Conservation (phyloP, 495 filamentous ascomycete species). For the Friedmanniomyces endolithicus region DNA sequence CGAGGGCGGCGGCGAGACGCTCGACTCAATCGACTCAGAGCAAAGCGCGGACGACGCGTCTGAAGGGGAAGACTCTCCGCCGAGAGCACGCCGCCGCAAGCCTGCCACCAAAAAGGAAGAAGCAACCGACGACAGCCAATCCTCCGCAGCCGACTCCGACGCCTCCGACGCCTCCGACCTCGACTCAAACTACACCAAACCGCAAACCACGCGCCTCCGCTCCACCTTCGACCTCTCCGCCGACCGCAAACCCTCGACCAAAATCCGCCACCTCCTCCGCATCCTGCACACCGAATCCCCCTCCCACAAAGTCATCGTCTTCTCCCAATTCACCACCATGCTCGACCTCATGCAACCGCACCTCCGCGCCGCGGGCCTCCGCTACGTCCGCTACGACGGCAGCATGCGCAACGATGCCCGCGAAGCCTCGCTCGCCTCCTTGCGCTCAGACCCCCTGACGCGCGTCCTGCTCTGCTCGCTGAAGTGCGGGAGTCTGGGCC, state of each 20-base stretch:
- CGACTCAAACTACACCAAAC: background rate
- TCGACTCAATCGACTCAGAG: constrained; percentile 49
- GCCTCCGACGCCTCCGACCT: constrained; percentile 17
- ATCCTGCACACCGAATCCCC: constrained; percentile 68
- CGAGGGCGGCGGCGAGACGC: constrained; percentile 70
- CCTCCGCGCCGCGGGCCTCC: constrained; percentile 55
- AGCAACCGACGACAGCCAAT: constrained; percentile 8
- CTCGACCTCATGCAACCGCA: constrained; percentile 93
- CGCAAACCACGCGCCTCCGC: background rate
- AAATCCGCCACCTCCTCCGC: constrained; percentile 71
- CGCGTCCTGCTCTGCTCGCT: constrained; percentile 82
- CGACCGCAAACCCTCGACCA: constrained; percentile 60
- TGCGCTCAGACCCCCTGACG: constrained; percentile 58
- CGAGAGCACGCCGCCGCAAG: constrained; percentile 22
- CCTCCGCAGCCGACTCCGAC: constrained; percentile 3
- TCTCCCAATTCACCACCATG: constrained; percentile 96
- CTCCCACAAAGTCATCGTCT: constrained; percentile 89
- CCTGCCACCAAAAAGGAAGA: constrained; percentile 33
- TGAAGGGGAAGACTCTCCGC: constrained; percentile 21
- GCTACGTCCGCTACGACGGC: constrained; percentile 83
- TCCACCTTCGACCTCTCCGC: constrained; percentile 7
- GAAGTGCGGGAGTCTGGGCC: constrained; percentile 80
- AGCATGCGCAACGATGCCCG: constrained; percentile 88
- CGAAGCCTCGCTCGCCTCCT: constrained; percentile 65
- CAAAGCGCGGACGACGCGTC: constrained; percentile 37